Conservation (phyloP, 2,329 filamentous ascomycete species). For the Colletotrichum camelliae region DNA sequence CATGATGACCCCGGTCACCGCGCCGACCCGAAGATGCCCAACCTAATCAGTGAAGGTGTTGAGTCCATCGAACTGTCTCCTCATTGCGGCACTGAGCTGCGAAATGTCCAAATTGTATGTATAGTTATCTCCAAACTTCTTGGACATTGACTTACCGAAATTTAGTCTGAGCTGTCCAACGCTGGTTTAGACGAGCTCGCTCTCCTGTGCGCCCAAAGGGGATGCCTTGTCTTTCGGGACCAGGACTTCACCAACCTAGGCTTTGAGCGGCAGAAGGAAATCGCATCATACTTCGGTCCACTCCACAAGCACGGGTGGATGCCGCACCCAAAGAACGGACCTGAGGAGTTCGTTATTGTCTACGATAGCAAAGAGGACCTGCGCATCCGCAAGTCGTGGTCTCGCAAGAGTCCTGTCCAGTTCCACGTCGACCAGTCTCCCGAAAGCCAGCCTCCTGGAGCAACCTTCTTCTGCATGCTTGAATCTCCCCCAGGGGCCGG, state of each 20-base stretch:
- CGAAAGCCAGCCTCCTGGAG: not conserved
- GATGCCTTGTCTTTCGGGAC: not conserved
- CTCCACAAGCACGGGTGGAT: not conserved
- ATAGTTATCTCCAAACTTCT: rapidly evolving
- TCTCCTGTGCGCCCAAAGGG: not conserved
- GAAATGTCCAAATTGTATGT: not conserved
- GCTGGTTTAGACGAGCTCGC: not conserved
- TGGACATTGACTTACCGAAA: not conserved
- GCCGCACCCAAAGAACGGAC: not conserved
- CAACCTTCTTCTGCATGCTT: not conserved
- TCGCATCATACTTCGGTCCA: not conserved
- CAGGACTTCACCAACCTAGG: not conserved
- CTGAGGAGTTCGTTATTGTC: not conserved
- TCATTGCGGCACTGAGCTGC: not conserved
- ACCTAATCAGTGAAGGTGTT: not conserved
- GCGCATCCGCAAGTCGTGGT: not conserved
- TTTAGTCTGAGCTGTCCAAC: not conserved
- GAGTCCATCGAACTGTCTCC: not conserved
- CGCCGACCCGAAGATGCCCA: not conserved
- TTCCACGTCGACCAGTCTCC: not conserved
- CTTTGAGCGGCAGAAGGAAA: not conserved
- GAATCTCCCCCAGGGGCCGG: not conserved
- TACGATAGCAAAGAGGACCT: not conserved
- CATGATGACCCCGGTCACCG: not conserved
- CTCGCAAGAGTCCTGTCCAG: not conserved